Base-by-base conservation (phyloP, 306 rosid species). In the Dalbergia cultrata region DNA sequence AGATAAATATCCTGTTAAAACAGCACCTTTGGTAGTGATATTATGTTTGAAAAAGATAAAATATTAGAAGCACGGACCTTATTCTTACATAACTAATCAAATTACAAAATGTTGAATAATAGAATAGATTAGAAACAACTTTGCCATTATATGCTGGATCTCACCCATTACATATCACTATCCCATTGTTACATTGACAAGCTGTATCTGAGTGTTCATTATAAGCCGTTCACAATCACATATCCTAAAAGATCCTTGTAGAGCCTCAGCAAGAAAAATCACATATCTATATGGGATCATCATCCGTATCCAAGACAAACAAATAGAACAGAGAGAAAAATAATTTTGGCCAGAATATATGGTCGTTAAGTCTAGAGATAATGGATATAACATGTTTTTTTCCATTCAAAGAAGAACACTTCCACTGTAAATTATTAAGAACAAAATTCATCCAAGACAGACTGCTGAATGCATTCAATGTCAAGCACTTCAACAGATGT, bases 261-360 rank as follows among this genome's bases (percentile, higher is more conserved):
- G 37, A 65, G 54, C 64, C 49, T 53, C 45, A 31, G 8, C 73
- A 65, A 76, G 72, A 65, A 76, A 52, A 37, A 65, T 47, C 41
- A 49, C 47, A 65, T 16, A 50, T 50, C 17, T 13, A 13, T 50
- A 52, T 17, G 62, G 47, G 9, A 75, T 47, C 21, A 63, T 49
- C 16, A 22, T 14, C 7, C 47, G 10, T 31, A 77, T 8, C 67
- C 44, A 8, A 56, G 19, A 41, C 57, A 59, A 43, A 68, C 50
- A n/a, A 45, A 9, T 61, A 19, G 13, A 50, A 47, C 14, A 8
- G 26, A 34, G 50, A 65, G 34, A 34, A 34, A 49, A 76, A 74
- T 44, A 26, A 60, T 44, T 44, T 44, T 14, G 59, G 47, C 59
- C 11, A 10, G 58, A 74, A 13, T 17, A 54, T 54, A 41, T 12